Percentiles rank a stretch among this genome's conserved stretches.
Evolutionary conservation across 1,139 yeast genomes (phyloP).

Genomic region (Casaregolazyma suthepensis): DNA sequence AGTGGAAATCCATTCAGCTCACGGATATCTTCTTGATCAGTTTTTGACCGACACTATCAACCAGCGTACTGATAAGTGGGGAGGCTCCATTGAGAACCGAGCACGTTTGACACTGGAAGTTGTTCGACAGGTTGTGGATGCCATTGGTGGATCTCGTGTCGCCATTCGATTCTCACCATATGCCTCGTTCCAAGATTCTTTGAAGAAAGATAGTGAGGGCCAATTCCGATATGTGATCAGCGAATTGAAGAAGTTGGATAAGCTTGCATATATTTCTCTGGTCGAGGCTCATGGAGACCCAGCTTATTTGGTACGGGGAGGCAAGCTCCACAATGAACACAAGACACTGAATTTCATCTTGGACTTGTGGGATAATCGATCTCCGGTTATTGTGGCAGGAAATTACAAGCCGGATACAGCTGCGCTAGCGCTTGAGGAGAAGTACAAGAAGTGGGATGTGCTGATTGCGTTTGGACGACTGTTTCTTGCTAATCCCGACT

Average conservation of each 20-base stretch:
- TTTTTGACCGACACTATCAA: conserved; percentile 49
- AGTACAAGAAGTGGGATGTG: conserved; percentile 30
- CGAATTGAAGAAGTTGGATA: conserved; percentile 27
- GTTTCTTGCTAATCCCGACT: conserved; percentile 42
- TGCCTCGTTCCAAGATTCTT: conserved; percentile 13
- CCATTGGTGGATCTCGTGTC: conserved; percentile 48
- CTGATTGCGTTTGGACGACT: conserved; percentile 43
- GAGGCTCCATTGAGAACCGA: conserved; percentile 63
- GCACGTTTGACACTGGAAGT: conserved; percentile 53
- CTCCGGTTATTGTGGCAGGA: conserved; percentile 35
- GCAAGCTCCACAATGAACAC: conserved; percentile 3
- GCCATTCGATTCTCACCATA: conserved; percentile 61
- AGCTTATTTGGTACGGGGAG: conserved; percentile 9
- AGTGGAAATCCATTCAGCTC: conserved; percentile 62
- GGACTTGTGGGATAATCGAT: conserved; percentile 7
- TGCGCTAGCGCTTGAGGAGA: conserved; percentile 25
- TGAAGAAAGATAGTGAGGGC: conserved; percentile 26
- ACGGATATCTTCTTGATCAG: conserved; percentile 62
- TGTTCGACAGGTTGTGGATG: conserved; percentile 44
- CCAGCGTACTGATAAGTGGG: conserved; percentile 60
- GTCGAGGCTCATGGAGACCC: conserved; percentile 41
- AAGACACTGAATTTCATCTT: background rate
- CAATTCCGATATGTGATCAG: conserved; percentile 27
- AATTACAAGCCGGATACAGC: conserved; percentile 30
- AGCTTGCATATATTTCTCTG: conserved; percentile 45